Conservation (phyloP, 1,139 yeast genomes). For the Blastobotrys apis region DNA sequence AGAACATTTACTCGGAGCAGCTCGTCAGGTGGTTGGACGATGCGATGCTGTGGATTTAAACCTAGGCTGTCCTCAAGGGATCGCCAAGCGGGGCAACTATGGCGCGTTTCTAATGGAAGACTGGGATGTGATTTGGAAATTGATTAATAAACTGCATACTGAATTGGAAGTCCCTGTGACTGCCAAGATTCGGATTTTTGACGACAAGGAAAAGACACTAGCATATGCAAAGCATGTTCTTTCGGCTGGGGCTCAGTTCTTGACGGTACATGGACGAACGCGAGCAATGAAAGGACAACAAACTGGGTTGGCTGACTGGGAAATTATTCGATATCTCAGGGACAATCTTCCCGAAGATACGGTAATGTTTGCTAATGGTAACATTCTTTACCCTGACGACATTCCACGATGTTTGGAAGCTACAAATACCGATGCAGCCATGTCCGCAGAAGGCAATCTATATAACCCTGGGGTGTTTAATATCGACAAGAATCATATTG, state of each 20-base stretch:
- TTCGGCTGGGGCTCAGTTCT: slow-evolving; percentile 90
- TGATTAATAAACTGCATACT: slow-evolving; percentile 69
- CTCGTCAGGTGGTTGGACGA: slow-evolving; percentile 12
- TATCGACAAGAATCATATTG: slow-evolving; percentile 40
- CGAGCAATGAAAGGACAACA: slow-evolving; percentile 96
- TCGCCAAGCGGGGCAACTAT: slow-evolving; percentile 89
- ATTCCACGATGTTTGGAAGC: slow-evolving; percentile 58
- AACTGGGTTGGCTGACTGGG: slow-evolving; percentile 96
- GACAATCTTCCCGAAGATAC: slow-evolving; percentile 79
- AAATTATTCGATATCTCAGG: slow-evolving; percentile 62
- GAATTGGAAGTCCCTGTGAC: slow-evolving; percentile 84
- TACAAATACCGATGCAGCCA: slow-evolving; percentile 80
- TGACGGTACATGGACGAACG: slow-evolving; percentile 93
- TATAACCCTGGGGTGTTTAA: slow-evolving; percentile 88
- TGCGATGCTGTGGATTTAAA: slow-evolving; percentile 89
- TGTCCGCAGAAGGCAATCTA: slow-evolving; percentile 96
- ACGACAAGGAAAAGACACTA: slow-evolving; percentile 77
- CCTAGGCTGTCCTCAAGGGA: slow-evolving; percentile 97
- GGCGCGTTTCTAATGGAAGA: slow-evolving; percentile 97
- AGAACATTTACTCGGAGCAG: slow-evolving; percentile 45
- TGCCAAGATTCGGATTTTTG: slow-evolving; percentile 89
- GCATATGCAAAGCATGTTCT: slow-evolving; percentile 89
- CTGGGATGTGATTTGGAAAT: slow-evolving; percentile 74
- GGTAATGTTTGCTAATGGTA: slow-evolving; percentile 92
- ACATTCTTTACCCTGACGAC: slow-evolving; percentile 80